Evolutionary conservation across 1,284 basidiomycete species (phyloP), one percentile per base, ranked within the genome.

Genomic region (Somion occarium): DNA sequence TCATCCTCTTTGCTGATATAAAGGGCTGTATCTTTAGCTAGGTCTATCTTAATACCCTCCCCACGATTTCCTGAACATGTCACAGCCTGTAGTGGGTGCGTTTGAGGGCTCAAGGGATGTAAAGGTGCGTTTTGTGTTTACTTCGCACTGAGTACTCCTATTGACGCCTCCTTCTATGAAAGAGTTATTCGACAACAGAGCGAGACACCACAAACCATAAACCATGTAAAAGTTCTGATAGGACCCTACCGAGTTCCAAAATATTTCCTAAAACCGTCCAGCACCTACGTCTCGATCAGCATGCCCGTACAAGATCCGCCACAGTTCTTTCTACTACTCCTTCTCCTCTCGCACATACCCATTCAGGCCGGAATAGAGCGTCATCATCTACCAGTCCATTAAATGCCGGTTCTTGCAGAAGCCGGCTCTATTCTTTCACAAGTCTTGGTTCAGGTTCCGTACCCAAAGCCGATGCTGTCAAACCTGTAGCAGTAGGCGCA

Each of bases 401-500:
- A n/a, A n/a, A n/a, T n/a, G n/a, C n/a, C 9, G 41, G 11, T 9
- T 20, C 9, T 41, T 5, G 9, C 39, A 37, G 20, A 19, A 19
- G n/a, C 12, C 49, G 22, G 5, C 38, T 50, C 4, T 45, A 13
- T 12, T 50, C 49, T 9, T 37, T 50, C n/a, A 30, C 49, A 2
- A 20, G 30, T n/a, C 26, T 50, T 7, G 39, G 43, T 18, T 4
- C 41, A n/a, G 46, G 46, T 34, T 41, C 43, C 19, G 9, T 51
- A 22, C 57, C 43, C 24, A 48, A 44, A 19, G 44, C 51, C 2
- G 41, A 52, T 34, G 51, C 51, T 15, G 37, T 53, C 38, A 38
- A 27, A 11, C 48, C 55, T 38, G 42, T 51, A 38, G 50, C 44
- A 19, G 50, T 48, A 39, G 52, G 45, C 12, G 38, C 48, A 46